A percentile compares a stretch with the other conserved stretches of the same genome.
phyloP scores from a whole-genome alignment of 257 asterid species.

The Plantago elongata region DNA sequence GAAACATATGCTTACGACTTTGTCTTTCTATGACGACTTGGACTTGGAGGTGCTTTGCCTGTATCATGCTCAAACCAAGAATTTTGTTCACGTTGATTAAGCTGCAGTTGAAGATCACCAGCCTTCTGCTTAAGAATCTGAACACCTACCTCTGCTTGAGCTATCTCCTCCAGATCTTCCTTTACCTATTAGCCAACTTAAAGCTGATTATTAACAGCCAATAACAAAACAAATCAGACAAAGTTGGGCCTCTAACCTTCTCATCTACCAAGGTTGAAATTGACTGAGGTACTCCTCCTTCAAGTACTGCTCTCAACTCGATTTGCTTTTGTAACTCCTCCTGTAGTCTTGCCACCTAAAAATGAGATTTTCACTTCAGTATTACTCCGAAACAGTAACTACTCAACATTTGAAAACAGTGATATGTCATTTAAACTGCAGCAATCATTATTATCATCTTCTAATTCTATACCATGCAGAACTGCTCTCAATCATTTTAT shows the following conservation, averaged over 20 bases:
- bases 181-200: conserved; percentile 39
- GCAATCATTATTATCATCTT: neutral
- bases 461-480: neutral
- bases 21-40: conserved; percentile 31
- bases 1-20: conserved; percentile 40
- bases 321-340: conserved; percentile 72
- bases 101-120: conserved; percentile 59
- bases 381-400: neutral
- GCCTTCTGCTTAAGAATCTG: conserved; percentile 52
- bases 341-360: conserved; percentile 69
- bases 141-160: conserved; percentile 60
- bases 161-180: conserved; percentile 61
- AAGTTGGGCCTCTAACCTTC: conserved; percentile 42
- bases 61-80: conserved; percentile 40
- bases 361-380: conserved; percentile 18
- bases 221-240: conserved; percentile 5
- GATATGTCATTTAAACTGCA: conserved; percentile 6
- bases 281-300: conserved; percentile 46
- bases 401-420: conserved; percentile 6
- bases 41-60: conserved; percentile 38
- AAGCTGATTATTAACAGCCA: conserved; percentile 26
- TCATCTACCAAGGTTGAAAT: conserved; percentile 50
- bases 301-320: conserved; percentile 66
- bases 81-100: conserved; percentile 59
- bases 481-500: neutral